Conservation (phyloP, 2,329 filamentous ascomycete species). For the Cordyceps sp. region DNA sequence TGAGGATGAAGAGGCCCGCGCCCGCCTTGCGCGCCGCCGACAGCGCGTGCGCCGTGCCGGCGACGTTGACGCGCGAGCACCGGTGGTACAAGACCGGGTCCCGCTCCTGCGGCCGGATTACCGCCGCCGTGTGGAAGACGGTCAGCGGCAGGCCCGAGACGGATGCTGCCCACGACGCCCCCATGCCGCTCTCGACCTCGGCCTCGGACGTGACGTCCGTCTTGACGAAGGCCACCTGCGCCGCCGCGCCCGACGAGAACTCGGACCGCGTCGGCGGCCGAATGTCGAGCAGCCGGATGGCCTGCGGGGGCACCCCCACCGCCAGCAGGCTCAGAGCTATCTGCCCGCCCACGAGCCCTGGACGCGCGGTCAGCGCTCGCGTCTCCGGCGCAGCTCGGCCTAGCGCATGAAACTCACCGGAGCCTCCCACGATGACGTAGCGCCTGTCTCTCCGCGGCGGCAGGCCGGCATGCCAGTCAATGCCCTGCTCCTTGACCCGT, state of each 20-base stretch:
- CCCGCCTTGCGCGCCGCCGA: constrained; percentile 25
- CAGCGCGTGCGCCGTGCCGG: constrained; percentile 31
- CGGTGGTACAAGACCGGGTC: constrained; percentile 25
- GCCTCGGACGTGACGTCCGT: constrained; percentile 31
- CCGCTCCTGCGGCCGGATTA: constrained; percentile 33
- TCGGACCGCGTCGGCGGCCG: constrained; percentile 23
- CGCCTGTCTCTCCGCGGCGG: constrained; percentile 23
- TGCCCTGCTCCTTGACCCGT: constrained; percentile 16
- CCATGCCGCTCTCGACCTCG: constrained; percentile 27
- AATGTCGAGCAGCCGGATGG: constrained; percentile 38
- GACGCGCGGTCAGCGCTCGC: too few species aligned
- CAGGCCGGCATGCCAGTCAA: constrained; percentile 20
- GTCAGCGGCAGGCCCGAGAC: constrained; percentile 29
- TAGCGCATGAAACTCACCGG: constrained; percentile 16
- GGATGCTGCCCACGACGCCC: constrained; percentile 24
- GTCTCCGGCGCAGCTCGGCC: background rate
- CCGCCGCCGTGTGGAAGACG: constrained; percentile 39
- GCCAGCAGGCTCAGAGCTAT: constrained; percentile 35
- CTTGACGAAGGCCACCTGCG: constrained; percentile 23
- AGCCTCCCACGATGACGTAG: constrained; percentile 28
- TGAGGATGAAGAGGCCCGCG: constrained; percentile 33
- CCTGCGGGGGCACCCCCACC: constrained; percentile 30
- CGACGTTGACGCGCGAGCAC: constrained; percentile 30
- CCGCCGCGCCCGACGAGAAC: constrained; percentile 18
- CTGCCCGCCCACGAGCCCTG: constrained; percentile 37